Conservation (phyloP, 2,329 filamentous ascomycete species). For the Aspergillus aculeatinus region DNA sequence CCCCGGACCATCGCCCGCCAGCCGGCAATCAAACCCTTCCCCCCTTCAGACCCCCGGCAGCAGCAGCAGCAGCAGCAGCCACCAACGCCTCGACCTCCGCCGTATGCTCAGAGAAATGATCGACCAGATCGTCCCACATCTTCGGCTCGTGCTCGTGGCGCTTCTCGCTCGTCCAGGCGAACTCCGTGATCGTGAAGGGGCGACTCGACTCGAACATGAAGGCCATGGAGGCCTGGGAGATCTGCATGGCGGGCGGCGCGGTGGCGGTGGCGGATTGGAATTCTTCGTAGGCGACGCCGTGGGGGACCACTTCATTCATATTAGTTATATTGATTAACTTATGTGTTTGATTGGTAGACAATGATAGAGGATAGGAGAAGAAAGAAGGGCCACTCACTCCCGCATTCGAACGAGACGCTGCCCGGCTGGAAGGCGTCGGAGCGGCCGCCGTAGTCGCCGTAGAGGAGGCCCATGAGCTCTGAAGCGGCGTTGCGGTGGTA, state of each 20-base stretch:
- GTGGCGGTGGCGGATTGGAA: conserved; percentile 32
- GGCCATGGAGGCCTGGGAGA: conserved; percentile 35
- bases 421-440: conserved; percentile 36
- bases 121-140: conserved; percentile 57
- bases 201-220: conserved; percentile 39
- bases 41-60: conserved; percentile 5
- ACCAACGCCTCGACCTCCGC: conserved; percentile 50
- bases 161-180: conserved; percentile 37
- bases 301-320: conserved; percentile 31
- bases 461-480: conserved; percentile 41
- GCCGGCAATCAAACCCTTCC: conserved; percentile 14
- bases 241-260: conserved; percentile 29
- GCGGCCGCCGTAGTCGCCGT: conserved; percentile 36
- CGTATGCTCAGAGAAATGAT: conserved; percentile 51
- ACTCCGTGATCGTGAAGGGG: conserved; percentile 38
- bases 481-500: conserved; percentile 44
- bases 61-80: conserved; percentile 26
- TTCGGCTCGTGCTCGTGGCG: conserved; percentile 50
- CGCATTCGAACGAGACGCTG: conserved; percentile 38
- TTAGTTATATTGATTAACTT: not conserved
- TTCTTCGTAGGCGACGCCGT: conserved; percentile 37
- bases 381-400: conserved; percentile 24
- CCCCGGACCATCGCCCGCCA: not conserved
- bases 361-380: not conserved
- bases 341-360: no score